Conservation (phyloP, 2,329 filamentous ascomycete genomes). For the Calonectria leucothoes region DNA sequence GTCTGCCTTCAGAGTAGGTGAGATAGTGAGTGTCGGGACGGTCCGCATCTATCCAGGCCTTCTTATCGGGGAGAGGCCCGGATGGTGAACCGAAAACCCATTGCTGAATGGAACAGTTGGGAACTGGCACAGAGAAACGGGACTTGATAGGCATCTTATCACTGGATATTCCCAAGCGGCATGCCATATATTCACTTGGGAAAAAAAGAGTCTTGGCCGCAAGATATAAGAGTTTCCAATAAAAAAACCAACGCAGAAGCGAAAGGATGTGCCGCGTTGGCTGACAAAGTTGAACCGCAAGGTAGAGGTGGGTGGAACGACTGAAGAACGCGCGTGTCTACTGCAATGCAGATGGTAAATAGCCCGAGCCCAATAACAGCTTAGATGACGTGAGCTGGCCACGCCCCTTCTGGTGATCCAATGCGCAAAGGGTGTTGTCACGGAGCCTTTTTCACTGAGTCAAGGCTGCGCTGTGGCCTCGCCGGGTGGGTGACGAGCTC, state of each 20-base stretch:
- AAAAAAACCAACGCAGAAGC: not conserved
- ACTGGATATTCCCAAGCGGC: not conserved
- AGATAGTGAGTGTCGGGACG: conserved; percentile 75
- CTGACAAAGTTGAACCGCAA: not conserved
- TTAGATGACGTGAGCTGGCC: not conserved
- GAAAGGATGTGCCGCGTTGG: not conserved
- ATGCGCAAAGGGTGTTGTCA: not conserved
- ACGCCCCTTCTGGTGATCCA: not conserved
- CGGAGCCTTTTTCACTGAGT: too few relatives aligned
- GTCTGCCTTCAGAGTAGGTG: conserved; percentile 72
- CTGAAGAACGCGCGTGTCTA: not conserved
- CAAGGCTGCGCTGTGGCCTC: not conserved
- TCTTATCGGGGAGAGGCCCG: conserved; percentile 55
- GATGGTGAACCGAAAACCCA: conserved; percentile 66
- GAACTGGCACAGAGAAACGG: conserved; percentile 57
- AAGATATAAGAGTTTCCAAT: not conserved
- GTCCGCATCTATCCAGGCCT: conserved; percentile 72
- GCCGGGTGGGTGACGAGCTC: not conserved
- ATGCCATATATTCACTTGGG: not conserved
- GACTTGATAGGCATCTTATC: conserved; percentile 59
- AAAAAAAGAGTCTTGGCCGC: not conserved
- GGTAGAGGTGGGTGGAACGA: conserved; percentile 1
- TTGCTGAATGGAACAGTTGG: conserved; percentile 62
- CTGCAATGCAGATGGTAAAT: not conserved
- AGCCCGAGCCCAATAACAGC: not conserved